These are phyloP conservation scores for Dendrobium chrysotoxum DNA, from an alignment of 106 monocot species.

Conservation along the genomic window DNA sequence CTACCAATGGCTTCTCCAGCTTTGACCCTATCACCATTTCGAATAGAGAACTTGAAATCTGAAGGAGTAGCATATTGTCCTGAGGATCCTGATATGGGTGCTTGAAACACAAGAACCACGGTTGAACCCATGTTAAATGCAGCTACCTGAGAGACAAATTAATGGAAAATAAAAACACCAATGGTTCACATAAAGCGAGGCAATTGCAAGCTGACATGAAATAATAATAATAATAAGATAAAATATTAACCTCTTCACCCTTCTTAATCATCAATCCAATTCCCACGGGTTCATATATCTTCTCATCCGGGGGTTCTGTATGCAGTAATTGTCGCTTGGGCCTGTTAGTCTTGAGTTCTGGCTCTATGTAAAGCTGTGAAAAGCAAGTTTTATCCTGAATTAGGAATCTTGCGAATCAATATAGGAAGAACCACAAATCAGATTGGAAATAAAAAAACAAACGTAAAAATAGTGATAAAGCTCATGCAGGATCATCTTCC, in stretches of 20 bases:
- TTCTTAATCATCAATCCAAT: conserved; percentile 61
- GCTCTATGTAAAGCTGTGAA: conserved; percentile 68
- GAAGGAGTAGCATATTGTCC: not conserved
- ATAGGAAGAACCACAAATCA: no score
- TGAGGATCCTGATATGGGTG: conserved; percentile 36
- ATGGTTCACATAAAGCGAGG: not conserved
- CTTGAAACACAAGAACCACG: conserved; percentile 94
- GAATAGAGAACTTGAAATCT: conserved; percentile 69
- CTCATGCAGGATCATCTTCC: no score
- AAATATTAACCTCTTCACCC: conserved; percentile 63
- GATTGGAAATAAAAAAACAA: not conserved
- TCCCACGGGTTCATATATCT: conserved; percentile 53
- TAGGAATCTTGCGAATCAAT: not conserved
- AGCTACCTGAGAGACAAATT: conserved; percentile 48
- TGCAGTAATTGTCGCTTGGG: conserved; percentile 33
- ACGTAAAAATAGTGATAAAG: no score
- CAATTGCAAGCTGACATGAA: not conserved
- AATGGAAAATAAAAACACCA: conserved; percentile 1
- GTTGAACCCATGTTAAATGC: conserved; percentile 95
- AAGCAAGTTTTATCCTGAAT: not conserved
- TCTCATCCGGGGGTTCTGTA: conserved; percentile 67
- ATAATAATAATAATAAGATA: not conserved
- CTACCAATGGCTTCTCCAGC: conserved; percentile 85
- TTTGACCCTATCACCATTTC: conserved; percentile 51
- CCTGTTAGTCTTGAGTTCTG: conserved; percentile 70